phyloP scores from a whole-genome alignment of 371 early-diverging fungal species.

The Mortierella sp. region DNA sequence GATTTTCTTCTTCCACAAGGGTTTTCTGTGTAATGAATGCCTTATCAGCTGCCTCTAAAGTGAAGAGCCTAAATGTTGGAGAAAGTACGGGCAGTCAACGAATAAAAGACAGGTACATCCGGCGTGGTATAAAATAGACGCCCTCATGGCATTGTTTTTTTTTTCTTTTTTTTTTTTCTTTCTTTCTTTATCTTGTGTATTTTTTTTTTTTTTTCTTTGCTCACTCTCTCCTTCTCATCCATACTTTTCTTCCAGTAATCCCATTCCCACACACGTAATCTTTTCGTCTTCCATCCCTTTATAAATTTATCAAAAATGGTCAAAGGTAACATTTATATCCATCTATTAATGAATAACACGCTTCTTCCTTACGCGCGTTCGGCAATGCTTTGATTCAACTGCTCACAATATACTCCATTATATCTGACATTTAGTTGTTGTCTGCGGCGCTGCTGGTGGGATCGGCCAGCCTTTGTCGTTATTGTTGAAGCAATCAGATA shows the following conservation, averaged over 20 bases:
- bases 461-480: constrained; percentile 94
- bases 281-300: background rate
- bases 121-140: background rate
- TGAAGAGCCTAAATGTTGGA: too few species aligned
- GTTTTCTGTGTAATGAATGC: background rate
- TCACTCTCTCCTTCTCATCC: constrained; percentile 2
- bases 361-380: background rate
- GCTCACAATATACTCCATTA: constrained; percentile 14
- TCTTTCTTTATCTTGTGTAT: background rate
- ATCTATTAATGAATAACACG: background rate
- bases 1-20: background rate
- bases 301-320: constrained; percentile 27
- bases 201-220: background rate
- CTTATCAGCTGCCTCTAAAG: background rate
- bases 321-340: constrained; percentile 25
- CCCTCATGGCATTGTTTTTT: background rate
- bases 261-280: background rate
- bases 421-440: constrained; percentile 63
- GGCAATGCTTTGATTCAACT: background rate
- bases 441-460: constrained; percentile 90
- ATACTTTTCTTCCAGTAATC: background rate
- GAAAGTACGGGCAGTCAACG: background rate
- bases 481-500: constrained; percentile 81
- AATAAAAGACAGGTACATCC: background rate
- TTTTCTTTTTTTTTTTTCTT: background rate